Evolutionary conservation across 2,329 filamentous ascomycete species (phyloP), one percentile per base, ranked within the genome.

Genomic region (Pseudocercospora crystallina): DNA sequence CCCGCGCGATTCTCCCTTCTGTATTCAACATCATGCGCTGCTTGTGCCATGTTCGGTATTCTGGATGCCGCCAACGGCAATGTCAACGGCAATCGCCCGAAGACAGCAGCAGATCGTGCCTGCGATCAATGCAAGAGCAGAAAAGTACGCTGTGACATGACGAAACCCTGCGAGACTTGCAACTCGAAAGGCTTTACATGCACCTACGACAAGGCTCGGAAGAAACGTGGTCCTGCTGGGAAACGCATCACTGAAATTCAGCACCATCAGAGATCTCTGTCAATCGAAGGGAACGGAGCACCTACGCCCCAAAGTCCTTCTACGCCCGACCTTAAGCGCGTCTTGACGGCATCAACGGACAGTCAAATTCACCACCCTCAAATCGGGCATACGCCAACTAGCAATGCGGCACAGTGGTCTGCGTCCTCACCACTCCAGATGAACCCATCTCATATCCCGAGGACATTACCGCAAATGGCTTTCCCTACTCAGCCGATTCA

Each of bases 71-170:
- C 55, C 12, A 52, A 54, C 26, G 56, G 54, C 30, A 45, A 40
- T 5, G 37, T 49, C 34, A 48, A 47, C 12, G 47, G 42, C 44
- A 42, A 36, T 34, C 38, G 51, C 17, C 52, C 55, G 15, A 61
- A 58, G 47, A 55, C 61, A 13, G 36, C 51, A 29, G 52, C 57
- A 3, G 54, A 60, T 36, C 47, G 71, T n/a, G 71, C 71, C 1
- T 74, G 71, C 53, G 71, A 74, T 51, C 69, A 72, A 47, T 74
- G 71, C 65, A 72, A 70, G 66, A 53, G 71, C 67, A 51, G 57
- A 63, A 61, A 74, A 65, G 68, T 60, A 15, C 57, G 71, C 61
- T 74, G 72, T 47, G 71, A 71, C 50, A 63, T 74, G 48, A 51
- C 51, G 9, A 51, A 52, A 17, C 48, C 44, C 4, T 50, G 42